Conservation (phyloP, 768 basidiomycete species). For the Kwoniella sp. region DNA sequence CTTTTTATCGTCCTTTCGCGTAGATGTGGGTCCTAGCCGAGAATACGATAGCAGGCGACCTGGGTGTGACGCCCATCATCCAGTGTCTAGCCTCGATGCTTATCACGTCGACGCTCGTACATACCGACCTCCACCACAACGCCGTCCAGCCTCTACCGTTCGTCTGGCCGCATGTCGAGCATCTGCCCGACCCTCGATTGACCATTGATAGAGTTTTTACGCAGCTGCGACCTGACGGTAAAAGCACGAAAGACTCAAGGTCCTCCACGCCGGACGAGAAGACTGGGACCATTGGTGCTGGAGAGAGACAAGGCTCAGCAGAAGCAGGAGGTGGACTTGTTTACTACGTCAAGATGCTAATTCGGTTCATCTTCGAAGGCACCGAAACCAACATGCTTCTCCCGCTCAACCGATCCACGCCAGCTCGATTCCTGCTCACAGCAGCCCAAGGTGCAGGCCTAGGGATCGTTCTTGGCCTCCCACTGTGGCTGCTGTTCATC, state of each 20-base stretch:
- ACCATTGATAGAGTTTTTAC: constrained; percentile 1
- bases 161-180: constrained; percentile 54
- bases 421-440: constrained; percentile 36
- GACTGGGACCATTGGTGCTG: neutral
- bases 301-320: neutral
- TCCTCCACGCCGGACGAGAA: constrained; percentile 2
- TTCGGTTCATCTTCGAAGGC: constrained; percentile 56
- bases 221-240: neutral
- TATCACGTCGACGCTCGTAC: constrained; percentile 56
- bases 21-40: constrained; percentile 54
- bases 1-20: too few relatives aligned
- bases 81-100: constrained; percentile 52
- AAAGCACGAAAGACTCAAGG: neutral
- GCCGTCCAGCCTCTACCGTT: constrained; percentile 51
- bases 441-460: constrained; percentile 51
- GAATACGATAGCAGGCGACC: constrained; percentile 54
- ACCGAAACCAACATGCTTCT: constrained; percentile 54
- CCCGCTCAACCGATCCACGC: constrained; percentile 24
- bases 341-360: constrained; percentile 48
- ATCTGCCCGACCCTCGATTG: constrained; percentile 49
- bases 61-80: constrained; percentile 54
- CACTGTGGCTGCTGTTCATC: constrained; percentile 53
- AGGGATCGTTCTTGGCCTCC: constrained; percentile 53
- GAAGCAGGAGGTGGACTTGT: constrained; percentile 6
- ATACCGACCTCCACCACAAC: constrained; percentile 53